Percentiles rank a stretch among this genome's conserved stretches.
phyloP scores from a whole-genome alignment of 2,329 filamentous ascomycete genomes.

The Beauveria medogensis region DNA sequence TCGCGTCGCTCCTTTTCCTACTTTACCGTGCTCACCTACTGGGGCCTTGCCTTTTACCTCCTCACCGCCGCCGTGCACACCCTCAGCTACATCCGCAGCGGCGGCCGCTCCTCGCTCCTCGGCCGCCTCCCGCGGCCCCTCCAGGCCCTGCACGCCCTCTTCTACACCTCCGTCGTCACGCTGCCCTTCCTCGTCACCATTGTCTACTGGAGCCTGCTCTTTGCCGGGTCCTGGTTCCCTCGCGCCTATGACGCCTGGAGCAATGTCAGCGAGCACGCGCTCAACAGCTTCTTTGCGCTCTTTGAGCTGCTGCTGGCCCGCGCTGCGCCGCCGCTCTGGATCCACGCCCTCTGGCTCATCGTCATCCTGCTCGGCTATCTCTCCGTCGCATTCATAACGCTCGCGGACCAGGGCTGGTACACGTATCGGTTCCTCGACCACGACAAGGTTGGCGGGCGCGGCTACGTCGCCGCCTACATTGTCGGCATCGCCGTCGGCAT shows the following conservation, averaged over 20 bases:
- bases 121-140: slow-evolving; percentile 51
- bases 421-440: slow-evolving; percentile 73
- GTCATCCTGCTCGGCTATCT: slow-evolving; percentile 67
- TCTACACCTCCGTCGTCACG: slow-evolving; percentile 54
- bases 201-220: slow-evolving; percentile 62
- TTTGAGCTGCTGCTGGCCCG: slow-evolving; percentile 65
- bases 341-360: slow-evolving; percentile 60
- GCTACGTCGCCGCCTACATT: slow-evolving; percentile 47
- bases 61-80: slow-evolving; percentile 61
- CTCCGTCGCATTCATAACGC: slow-evolving; percentile 64
- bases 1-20: slow-evolving; percentile 61
- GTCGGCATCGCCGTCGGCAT: slow-evolving; percentile 48
- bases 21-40: slow-evolving; percentile 77
- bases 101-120: slow-evolving; percentile 40
- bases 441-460: slow-evolving; percentile 36
- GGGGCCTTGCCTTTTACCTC: slow-evolving; percentile 76
- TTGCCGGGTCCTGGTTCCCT: slow-evolving; percentile 41
- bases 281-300: slow-evolving; percentile 68
- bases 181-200: slow-evolving; percentile 63
- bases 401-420: slow-evolving; percentile 63
- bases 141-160: slow-evolving; percentile 56
- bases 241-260: slow-evolving; percentile 48
- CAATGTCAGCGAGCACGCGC: slow-evolving; percentile 64
- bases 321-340: slow-evolving; percentile 49
- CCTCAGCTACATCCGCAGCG: slow-evolving; percentile 49